phyloP scores from a whole-genome alignment of 768 basidiomycete genomes.

The Agrocybe pediades region DNA sequence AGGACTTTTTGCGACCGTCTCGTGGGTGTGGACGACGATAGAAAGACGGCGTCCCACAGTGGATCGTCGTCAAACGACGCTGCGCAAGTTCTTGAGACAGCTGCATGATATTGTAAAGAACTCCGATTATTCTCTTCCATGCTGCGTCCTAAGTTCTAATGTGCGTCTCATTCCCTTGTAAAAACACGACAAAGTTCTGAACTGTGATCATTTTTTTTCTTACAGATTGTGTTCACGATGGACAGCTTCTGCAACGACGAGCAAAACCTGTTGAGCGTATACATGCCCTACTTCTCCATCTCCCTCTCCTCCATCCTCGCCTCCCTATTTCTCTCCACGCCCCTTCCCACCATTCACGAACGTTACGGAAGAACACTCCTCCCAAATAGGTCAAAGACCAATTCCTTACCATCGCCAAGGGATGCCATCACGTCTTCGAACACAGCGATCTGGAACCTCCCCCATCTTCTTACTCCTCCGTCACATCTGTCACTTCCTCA shows the following conservation, averaged over 20 bases:
- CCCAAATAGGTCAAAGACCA: slow-evolving; percentile 20
- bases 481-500: neutral
- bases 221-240: slow-evolving; percentile 57
- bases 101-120: slow-evolving; percentile 77
- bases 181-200: too few species aligned
- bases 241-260: slow-evolving; percentile 40
- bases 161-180: slow-evolving; percentile 29
- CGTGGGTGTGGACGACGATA: slow-evolving; percentile 35
- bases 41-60: slow-evolving; percentile 34
- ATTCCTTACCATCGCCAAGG: slow-evolving; percentile 56
- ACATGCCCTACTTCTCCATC: slow-evolving; percentile 69
- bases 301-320: slow-evolving; percentile 54
- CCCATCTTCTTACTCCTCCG: neutral
- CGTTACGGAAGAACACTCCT: slow-evolving; percentile 11
- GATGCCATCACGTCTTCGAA: slow-evolving; percentile 46
- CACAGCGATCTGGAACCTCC: neutral
- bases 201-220: too few species aligned
- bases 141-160: slow-evolving; percentile 55
- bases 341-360: slow-evolving; percentile 21
- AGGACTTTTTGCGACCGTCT: slow-evolving; percentile 45
- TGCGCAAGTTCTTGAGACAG: slow-evolving; percentile 48
- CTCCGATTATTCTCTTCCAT: slow-evolving; percentile 47
- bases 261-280: slow-evolving; percentile 50
- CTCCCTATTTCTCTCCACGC: slow-evolving; percentile 49
- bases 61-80: slow-evolving; percentile 56